These are phyloP conservation scores for Apiospora koreana DNA, from an alignment of 2,329 filamentous ascomycete genomes.

Conservation along the genomic window DNA sequence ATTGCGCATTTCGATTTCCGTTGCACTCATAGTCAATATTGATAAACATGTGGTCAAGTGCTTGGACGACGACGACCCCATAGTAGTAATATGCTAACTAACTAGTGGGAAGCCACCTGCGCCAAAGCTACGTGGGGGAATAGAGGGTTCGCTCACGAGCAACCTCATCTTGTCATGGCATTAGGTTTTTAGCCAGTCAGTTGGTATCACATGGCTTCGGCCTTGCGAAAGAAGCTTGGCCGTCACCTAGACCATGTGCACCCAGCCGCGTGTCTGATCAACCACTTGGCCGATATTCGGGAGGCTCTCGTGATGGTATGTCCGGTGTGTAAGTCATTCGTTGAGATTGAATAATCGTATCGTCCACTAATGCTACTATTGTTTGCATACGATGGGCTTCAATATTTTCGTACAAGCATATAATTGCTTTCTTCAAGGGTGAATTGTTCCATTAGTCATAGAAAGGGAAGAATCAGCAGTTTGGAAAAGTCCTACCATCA, in stretches of 20 bases:
- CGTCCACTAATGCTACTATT: background rate
- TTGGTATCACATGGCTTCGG: background rate
- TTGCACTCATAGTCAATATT: background rate
- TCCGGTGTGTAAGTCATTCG: background rate
- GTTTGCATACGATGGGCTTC: background rate
- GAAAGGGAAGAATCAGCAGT: background rate
- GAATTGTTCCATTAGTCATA: background rate
- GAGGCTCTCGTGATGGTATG: background rate
- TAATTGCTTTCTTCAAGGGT: background rate
- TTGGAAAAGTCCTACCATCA: background rate
- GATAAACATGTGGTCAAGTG: background rate
- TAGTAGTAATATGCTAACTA: constrained; percentile 1
- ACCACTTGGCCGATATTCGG: background rate
- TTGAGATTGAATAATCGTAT: background rate
- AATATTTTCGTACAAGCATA: no score
- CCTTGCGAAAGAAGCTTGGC: background rate
- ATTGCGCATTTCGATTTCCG: background rate
- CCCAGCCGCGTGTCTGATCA: background rate
- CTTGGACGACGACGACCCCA: background rate
- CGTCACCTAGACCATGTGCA: background rate
- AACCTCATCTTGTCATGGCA: background rate
- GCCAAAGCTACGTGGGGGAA: constrained; percentile 3
- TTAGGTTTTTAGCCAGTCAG: background rate
- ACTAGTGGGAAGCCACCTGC: background rate
- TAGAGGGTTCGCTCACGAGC: background rate